These are phyloP conservation scores for Neolecta irregularis DNA, from an alignment of 1,139 yeast species.

Conservation along the genomic window DNA sequence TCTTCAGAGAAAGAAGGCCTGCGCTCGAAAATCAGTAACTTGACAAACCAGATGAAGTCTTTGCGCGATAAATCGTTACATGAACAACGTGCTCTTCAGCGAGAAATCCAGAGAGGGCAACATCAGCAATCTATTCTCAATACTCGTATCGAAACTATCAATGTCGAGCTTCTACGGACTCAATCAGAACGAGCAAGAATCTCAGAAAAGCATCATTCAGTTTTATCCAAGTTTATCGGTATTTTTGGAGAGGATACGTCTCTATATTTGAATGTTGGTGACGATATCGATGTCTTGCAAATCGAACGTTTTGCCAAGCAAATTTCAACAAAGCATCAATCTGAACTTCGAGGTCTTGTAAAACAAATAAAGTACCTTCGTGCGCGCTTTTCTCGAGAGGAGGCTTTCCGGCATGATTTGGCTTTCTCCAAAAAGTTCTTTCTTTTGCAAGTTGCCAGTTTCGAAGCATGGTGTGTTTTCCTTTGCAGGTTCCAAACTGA, in stretches of 20 bases:
- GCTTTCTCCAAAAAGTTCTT: conserved; percentile 17
- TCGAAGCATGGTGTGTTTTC: conserved; percentile 16
- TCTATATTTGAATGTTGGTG: no score
- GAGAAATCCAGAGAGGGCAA: neutral
- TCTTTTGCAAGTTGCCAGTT: conserved; percentile 16
- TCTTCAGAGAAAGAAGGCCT: neutral
- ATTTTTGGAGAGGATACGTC: no score
- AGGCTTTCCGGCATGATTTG: conserved; percentile 14
- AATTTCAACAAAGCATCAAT: conserved; percentile 10
- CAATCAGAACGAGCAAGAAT: no score
- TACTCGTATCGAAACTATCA: conserved; percentile 2
- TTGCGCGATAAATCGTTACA: neutral
- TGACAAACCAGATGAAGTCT: conserved; percentile 4
- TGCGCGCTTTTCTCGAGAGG: conserved; percentile 14
- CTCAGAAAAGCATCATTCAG: no score
- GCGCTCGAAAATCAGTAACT: neutral
- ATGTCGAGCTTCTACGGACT: conserved; percentile 1
- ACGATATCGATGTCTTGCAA: no score
- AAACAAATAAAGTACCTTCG: conserved; percentile 15
- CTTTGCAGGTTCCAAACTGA: neutral
- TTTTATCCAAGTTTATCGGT: no score
- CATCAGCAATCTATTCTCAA: neutral
- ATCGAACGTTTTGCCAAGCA: no score
- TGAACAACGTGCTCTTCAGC: neutral
- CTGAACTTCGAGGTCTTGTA: conserved; percentile 15